phyloP scores from a whole-genome alignment of 495 filamentous ascomycete genomes.

The Neurospora sp. region DNA sequence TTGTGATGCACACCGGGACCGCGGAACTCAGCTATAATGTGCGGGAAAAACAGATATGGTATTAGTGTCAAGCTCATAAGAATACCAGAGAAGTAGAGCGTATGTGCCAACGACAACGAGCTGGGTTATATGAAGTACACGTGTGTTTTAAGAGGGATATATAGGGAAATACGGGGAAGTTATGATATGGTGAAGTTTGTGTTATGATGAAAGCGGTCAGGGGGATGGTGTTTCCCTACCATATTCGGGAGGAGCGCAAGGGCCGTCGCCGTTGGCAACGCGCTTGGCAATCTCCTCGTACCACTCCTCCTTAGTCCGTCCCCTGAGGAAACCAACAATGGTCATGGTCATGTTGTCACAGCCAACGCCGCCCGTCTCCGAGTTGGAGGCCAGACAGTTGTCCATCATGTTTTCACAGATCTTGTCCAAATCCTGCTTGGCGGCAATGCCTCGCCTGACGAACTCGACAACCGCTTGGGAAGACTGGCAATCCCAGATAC shows the following conservation, averaged over 20 bases:
- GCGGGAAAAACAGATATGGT: conserved; percentile 9
- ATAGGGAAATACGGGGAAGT: not conserved
- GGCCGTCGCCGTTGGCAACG: conserved; percentile 93
- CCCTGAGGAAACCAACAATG: conserved; percentile 77
- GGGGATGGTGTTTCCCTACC: conserved; percentile 53
- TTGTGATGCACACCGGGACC: conserved; percentile 84
- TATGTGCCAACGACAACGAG: not conserved
- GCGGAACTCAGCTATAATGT: conserved; percentile 76
- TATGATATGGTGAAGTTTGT: not conserved
- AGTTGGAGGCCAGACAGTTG: conserved; percentile 94
- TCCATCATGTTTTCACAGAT: conserved; percentile 99
- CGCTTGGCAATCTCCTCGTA: conserved; percentile 89
- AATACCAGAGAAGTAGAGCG: not conserved
- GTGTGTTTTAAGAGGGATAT: conserved; percentile 9
- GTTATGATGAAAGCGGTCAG: conserved; percentile 1
- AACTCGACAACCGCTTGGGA: conserved; percentile 97
- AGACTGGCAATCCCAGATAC: conserved; percentile 99
- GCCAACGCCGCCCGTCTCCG: conserved; percentile 93
- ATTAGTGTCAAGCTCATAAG: conserved; percentile 15
- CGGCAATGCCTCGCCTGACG: conserved; percentile 87
- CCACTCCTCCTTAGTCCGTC: conserved; percentile 93
- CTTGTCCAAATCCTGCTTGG: conserved; percentile 81
- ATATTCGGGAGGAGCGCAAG: conserved; percentile 98
- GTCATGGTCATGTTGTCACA: conserved; percentile 99
- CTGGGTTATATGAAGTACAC: not conserved